Evolutionary conservation across 2,329 filamentous ascomycete genomes (phyloP), one percentile per base, ranked within the genome.

Genomic region (Neonectria punicea): DNA sequence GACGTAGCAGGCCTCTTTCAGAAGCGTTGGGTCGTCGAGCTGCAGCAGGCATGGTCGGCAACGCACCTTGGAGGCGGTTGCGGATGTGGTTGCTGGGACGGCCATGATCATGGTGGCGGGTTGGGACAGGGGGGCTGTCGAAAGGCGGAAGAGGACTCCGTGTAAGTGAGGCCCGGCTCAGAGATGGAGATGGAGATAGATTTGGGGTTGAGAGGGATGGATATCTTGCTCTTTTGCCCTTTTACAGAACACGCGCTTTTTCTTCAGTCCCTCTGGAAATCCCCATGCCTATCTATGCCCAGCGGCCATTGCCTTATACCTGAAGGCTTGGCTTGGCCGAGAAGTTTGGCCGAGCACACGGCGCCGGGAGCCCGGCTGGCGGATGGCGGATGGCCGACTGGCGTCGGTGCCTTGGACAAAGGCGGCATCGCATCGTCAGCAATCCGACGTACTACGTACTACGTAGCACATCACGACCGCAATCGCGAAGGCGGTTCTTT

Each of bases 1-100:
- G 74, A 94, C 87, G 75, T 91, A 94, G 66, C 87, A 84, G 76
- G 91, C 85, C 67, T 86, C 86, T 78, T 92, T 93, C 73, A 94
- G 84, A 54, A 95, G 85, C 39, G 86, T 87, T 64, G 84, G 81
- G 73, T 91, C 89, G 77, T 86, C 88, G 68, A 90, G 82, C 84
- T 89, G 50, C 41, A 67, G 39, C 36, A 64, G 47, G 43, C 62
- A 61, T 41, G 62, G 58, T 53, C 62, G 57, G 53, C 62, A 65
- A 61, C 62, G 62, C 58, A 65, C 62, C 58, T 65, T 61, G 57
- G 62, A 49, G 53, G 34, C 14, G 13, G 34, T 36, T 16, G 51
- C 41, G 44, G 22, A 50, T 53, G 59, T 73, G 44, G 69, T 66
- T 25, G 28, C 39, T 36, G 51, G 50, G 25, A 62, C 55, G 54